Base-by-base conservation (phyloP, 2,329 filamentous ascomycete genomes). In the Teratosphaeria nubilosa region DNA sequence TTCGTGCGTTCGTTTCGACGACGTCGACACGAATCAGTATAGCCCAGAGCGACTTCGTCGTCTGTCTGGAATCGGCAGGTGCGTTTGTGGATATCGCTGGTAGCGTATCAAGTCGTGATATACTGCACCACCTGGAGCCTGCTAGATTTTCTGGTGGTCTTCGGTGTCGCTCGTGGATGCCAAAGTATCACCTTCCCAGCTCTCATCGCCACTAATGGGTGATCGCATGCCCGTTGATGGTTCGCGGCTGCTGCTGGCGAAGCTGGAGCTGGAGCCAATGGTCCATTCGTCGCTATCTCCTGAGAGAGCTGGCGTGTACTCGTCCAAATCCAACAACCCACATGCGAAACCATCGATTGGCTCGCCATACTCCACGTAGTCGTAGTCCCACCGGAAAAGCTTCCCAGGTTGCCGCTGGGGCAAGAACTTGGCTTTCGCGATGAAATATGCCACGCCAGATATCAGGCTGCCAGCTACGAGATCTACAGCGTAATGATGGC, bases 401-500 rank as follows among this genome's bases (percentile, higher is more conserved):
- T 96, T 96, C 74, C 90, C 91, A 55, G 81, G 74, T 73, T 96
- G 92, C 59, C 89, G 80, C 60, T 87, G 85, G 3, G 92, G 91
- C 51, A 97, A 76, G 77, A 90, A 96, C 59, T 86, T 85, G 50
- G 86, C 82, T 70, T 89, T 88, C 58, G 88, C 84, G 61, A 90
- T 83, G 75, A 92, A 95, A 79, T 90, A 97, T 59, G 87, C 85
- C 55, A 87, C 78, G 60, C 76, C 73, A 70, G 64, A 67, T 54
- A 62, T 63, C 55, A 96, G 78, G 71, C 87, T 90, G 65, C 92
- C 92, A 37, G 83, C 90, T 27, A 96, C 90, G 55, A 97, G 80
- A 73, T 97, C 92, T 48, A 97, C 88, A 32, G 91, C 92, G 72
- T 97, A 97, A 77, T 97, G 92, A 75, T 97, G 92, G 69, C 90